phyloP scores from a whole-genome alignment of 305 asterid genomes.

The Salvia sclarea region DNA sequence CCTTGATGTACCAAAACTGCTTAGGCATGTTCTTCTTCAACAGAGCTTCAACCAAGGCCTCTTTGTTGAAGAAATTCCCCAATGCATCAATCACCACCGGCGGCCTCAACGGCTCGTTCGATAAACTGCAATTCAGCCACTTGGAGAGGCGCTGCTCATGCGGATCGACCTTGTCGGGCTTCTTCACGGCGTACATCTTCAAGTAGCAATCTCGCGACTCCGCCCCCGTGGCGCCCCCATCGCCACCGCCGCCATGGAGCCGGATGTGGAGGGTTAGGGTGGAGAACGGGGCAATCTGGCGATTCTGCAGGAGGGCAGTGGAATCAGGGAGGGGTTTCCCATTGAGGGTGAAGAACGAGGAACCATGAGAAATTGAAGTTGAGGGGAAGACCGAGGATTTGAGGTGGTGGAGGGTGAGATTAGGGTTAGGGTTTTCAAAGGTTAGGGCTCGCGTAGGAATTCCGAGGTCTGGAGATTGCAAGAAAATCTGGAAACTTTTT shows the following conservation, averaged over 20 bases:
- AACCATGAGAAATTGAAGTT: constrained; percentile 25
- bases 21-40: constrained; percentile 80
- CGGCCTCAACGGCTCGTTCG: constrained; percentile 73
- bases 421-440: constrained; percentile 52
- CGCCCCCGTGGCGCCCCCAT: constrained; percentile 96
- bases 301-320: constrained; percentile 36
- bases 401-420: constrained; percentile 58
- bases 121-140: constrained; percentile 81
- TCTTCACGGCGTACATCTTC: constrained; percentile 86
- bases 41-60: constrained; percentile 83
- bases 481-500: constrained; percentile 50
- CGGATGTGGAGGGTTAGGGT: constrained; percentile 70
- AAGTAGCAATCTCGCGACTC: constrained; percentile 91
- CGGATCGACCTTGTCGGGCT: constrained; percentile 84
- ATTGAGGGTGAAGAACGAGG: constrained; percentile 61
- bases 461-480: constrained; percentile 61
- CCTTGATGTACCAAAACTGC: constrained; percentile 74
- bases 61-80: constrained; percentile 90
- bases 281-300: constrained; percentile 49
- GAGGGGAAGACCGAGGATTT: constrained; percentile 48
- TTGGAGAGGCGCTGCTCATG: constrained; percentile 76
- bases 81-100: constrained; percentile 77
- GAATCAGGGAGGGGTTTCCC: constrained; percentile 61
- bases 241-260: constrained; percentile 81
- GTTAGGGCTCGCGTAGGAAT: constrained; percentile 54